phyloP scores from a whole-genome alignment of 2,329 filamentous ascomycete genomes.

The Arthrobotrys iridis region DNA sequence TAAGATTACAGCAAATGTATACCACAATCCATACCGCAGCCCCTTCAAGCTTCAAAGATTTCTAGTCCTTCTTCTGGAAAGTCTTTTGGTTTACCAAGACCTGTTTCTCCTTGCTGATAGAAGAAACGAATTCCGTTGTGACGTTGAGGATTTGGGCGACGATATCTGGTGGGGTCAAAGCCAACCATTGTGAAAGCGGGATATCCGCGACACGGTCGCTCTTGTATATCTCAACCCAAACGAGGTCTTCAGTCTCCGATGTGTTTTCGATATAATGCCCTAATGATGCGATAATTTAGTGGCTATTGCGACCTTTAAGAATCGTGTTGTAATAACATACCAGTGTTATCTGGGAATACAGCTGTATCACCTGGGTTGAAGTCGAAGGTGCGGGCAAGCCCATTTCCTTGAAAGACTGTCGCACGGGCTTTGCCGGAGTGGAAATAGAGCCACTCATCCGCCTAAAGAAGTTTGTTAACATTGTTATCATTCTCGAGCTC shows the following conservation, averaged over 20 bases:
- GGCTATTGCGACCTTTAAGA: no score
- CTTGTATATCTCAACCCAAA: conserved; percentile 77
- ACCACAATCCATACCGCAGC: neutral
- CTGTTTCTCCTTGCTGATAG: conserved; percentile 73
- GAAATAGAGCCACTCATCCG: conserved; percentile 78
- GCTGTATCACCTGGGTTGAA: conserved; percentile 74
- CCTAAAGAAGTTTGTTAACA: conserved; percentile 61
- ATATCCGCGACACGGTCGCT: conserved; percentile 74
- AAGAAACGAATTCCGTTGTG: conserved; percentile 67
- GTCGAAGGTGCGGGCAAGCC: conserved; percentile 73
- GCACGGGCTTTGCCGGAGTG: conserved; percentile 71
- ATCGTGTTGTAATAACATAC: conserved; percentile 1
- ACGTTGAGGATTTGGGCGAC: conserved; percentile 71
- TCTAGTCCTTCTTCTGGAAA: conserved; percentile 30
- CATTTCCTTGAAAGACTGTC: conserved; percentile 72
- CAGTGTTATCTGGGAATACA: conserved; percentile 73
- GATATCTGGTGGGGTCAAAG: conserved; percentile 72
- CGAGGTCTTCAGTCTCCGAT: conserved; percentile 70
- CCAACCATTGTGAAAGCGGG: conserved; percentile 74
- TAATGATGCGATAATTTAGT: neutral
- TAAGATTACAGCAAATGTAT: neutral
- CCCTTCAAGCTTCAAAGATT: neutral
- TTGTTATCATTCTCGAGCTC: neutral
- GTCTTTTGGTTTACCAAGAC: conserved; percentile 63
- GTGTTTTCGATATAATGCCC: conserved; percentile 77